These are phyloP conservation scores for Acanthamoeba sp. DNA, from an alignment of 208 protist genomes.

Conservation along the genomic window DNA sequence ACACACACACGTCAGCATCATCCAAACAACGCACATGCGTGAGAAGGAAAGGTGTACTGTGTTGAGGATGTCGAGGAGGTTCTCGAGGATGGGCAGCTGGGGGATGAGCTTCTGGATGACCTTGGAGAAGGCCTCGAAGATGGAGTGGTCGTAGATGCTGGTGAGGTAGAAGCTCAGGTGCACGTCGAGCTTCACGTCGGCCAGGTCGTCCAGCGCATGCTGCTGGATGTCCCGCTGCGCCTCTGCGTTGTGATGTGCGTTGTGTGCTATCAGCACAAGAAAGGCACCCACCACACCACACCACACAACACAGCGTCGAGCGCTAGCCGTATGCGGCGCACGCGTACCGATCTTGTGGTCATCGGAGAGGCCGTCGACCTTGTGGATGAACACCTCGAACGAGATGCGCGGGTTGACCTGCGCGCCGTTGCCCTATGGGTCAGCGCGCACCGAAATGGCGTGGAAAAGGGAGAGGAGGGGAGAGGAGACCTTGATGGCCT, in stretches of 20 bases:
- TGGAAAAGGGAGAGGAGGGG: conserved; percentile 15
- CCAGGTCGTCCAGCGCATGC: conserved; percentile 88
- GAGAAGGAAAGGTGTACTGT: conserved; percentile 77
- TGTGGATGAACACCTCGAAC: conserved; percentile 95
- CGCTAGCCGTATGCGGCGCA: neutral
- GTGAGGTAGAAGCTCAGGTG: conserved; percentile 86
- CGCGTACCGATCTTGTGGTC: conserved; percentile 91
- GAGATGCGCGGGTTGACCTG: conserved; percentile 90
- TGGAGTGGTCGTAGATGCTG: conserved; percentile 95
- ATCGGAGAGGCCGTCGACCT: conserved; percentile 92
- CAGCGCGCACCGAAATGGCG: too few relatives aligned
- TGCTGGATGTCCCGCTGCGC: conserved; percentile 90
- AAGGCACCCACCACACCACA: too few relatives aligned
- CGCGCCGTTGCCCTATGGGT: conserved; percentile 11
- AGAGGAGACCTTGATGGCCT: conserved; percentile 87
- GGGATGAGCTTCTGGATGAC: conserved; percentile 94
- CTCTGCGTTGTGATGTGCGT: conserved; percentile 75
- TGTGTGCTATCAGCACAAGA: neutral
- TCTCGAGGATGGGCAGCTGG: conserved; percentile 92
- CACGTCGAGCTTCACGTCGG: conserved; percentile 83
- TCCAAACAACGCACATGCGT: neutral
- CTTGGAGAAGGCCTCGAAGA: conserved; percentile 94
- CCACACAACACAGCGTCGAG: too few relatives aligned
- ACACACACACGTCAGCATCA: too few relatives aligned
- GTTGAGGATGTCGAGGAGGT: conserved; percentile 92